phyloP scores from a whole-genome alignment of 345 rosid species.

The Trapa bicornis region DNA sequence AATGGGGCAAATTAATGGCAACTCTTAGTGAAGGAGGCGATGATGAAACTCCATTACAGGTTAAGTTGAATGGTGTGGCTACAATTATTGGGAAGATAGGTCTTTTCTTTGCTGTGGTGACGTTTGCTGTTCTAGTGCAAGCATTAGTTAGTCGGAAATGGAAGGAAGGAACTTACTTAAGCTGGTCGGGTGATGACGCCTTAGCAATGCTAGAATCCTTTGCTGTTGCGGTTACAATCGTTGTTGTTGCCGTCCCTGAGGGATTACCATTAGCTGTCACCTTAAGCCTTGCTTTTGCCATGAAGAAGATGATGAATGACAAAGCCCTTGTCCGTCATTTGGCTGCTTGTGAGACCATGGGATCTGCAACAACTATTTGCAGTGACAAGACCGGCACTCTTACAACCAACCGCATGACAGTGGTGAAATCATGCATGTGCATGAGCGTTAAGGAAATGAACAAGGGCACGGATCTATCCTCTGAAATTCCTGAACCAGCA shows the following conservation, averaged over 20 bases:
- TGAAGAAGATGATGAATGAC: constrained; percentile 98
- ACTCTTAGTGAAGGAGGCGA: constrained; percentile 92
- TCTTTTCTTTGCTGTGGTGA: constrained; percentile 69
- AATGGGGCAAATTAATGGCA: constrained; percentile 95
- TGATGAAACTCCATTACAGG: constrained; percentile 93
- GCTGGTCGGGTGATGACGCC: constrained; percentile 78
- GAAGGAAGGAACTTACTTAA: constrained; percentile 31
- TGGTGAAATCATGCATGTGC: constrained; percentile 80
- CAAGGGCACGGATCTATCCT: constrained; percentile 21
- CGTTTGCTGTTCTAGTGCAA: constrained; percentile 75
- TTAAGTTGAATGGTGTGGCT: constrained; percentile 84
- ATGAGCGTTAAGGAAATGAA: constrained; percentile 42
- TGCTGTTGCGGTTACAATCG: constrained; percentile 87
- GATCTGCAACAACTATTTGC: constrained; percentile 85
- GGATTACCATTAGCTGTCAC: constrained; percentile 94
- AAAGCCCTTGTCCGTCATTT: constrained; percentile 87
- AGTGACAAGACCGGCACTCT: constrained; percentile 94
- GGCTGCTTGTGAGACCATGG: constrained; percentile 97
- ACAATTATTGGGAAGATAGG: constrained; percentile 82
- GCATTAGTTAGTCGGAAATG: constrained; percentile 52
- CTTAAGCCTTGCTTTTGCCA: constrained; percentile 90
- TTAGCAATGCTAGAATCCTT: constrained; percentile 64
- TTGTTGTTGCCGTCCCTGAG: constrained; percentile 94
- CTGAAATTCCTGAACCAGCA: constrained; percentile 50
- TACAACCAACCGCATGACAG: constrained; percentile 87